These are phyloP conservation scores for Pythium myriotylum DNA, from an alignment of 352 stramenopile species.

Conservation along the genomic window DNA sequence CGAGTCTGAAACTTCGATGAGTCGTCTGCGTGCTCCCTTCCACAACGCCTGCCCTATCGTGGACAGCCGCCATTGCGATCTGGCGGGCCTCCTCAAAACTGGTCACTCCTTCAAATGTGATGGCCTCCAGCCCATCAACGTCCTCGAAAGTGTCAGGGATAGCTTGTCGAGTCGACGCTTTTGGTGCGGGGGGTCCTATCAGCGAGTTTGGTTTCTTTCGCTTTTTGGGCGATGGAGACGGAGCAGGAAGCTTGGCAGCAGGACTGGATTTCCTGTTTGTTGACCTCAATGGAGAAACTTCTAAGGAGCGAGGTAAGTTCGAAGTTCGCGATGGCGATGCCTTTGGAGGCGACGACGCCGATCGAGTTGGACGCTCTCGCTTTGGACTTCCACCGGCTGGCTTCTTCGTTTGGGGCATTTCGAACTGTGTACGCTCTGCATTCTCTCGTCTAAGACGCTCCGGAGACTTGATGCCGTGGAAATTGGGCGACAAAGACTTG, in stretches of 20 bases:
- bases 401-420: neutral
- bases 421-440: neutral
- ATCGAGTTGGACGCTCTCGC: conserved; percentile 6
- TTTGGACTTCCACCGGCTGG: neutral
- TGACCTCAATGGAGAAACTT: conserved; percentile 17
- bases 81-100: conserved; percentile 49
- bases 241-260: neutral
- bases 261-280: conserved; percentile 2
- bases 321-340: neutral
- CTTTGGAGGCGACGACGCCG: conserved; percentile 5
- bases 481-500: conserved; percentile 19
- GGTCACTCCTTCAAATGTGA: conserved; percentile 37
- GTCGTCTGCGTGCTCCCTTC: conserved; percentile 23
- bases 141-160: neutral
- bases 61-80: conserved; percentile 26
- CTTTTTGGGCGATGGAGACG: conserved; percentile 16
- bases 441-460: neutral
- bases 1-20: conserved; percentile 8
- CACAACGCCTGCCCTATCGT: conserved; percentile 1
- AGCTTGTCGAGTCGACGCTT: neutral
- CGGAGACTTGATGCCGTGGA: conserved; percentile 15
- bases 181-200: neutral
- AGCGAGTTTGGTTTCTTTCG: conserved; percentile 4
- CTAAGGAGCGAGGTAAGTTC: conserved; percentile 6
- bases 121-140: neutral